Percentiles rank a stretch among this genome's conserved stretches.
Evolutionary conservation across 2,329 filamentous ascomycete genomes (phyloP).

Genomic region (Thielaviopsis euricoi): DNA sequence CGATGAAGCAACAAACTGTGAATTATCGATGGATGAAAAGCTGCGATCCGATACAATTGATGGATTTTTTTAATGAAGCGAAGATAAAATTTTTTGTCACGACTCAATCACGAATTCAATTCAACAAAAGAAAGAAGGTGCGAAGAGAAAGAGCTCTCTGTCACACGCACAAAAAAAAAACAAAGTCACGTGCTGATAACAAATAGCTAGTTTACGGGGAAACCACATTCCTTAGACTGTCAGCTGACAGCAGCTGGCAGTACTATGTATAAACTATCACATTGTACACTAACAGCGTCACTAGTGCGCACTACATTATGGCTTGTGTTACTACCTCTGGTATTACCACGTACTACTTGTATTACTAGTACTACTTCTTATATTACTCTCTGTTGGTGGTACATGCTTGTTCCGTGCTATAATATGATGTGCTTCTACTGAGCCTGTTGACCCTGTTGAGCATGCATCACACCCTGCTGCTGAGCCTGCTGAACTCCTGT

Average conservation of each 20-base stretch:
- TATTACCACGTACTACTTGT: too few relatives aligned
- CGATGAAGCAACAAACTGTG: too few relatives aligned
- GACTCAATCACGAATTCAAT: not conserved
- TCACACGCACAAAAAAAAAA: not conserved
- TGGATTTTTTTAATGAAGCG: too few relatives aligned
- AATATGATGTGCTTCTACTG: too few relatives aligned
- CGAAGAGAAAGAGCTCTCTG: not conserved
- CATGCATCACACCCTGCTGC: not conserved
- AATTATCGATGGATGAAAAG: too few relatives aligned
- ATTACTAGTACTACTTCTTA: too few relatives aligned
- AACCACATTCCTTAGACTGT: not conserved
- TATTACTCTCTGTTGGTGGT: too few relatives aligned
- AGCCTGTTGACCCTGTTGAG: not conserved
- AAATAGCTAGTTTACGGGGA: not conserved
- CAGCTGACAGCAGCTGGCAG: not conserved
- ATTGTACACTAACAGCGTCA: too few relatives aligned
- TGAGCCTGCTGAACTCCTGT: not conserved
- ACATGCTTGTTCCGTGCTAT: too few relatives aligned
- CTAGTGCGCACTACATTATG: too few relatives aligned
- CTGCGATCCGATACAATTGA: too few relatives aligned
- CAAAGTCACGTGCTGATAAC: constrained; percentile 11
- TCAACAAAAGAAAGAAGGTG: not conserved
- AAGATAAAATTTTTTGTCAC: not conserved
- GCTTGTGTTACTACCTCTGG: too few relatives aligned
- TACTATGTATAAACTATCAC: not conserved